Base-by-base conservation (phyloP, 2,329 filamentous ascomycete species). In the Aspergillus cejpii region DNA sequence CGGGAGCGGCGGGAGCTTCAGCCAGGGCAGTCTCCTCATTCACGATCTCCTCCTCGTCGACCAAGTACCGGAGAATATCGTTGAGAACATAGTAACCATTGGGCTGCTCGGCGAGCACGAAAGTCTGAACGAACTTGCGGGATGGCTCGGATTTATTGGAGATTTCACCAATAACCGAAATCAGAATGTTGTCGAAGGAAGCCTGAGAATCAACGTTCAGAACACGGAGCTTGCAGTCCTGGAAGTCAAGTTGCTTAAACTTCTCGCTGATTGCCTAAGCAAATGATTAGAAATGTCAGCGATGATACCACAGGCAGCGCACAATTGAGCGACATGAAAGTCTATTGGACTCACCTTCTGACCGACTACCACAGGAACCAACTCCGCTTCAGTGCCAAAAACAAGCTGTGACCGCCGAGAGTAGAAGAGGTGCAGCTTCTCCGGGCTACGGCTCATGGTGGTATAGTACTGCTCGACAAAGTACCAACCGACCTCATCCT, bases 381-480 rank as follows among this genome's bases (percentile, higher is more conserved):
- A 83, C 69, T 95, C 88, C 49, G 90, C 89, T 73, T 98, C 92
- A 39, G 83, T 80, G 43, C 92, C 92, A 57, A 85, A 92, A 50
- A 97, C 89, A 61, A 95, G 91, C 71, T 96, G 90, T 45, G 92
- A 97, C 55, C 83, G 84, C 73, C 95, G 95, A 73, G 87, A 85
- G 73, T 97, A 97, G 77, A 96, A 98, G 43, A 97, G 82, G 69
- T 82, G 91, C 60, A 98, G 85, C 72, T 92, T 94, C 65, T 95
- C 89, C 17, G 92, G 90, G 55, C 76, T 86, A 72, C 91, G 90
- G 81, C 90, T 96, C 64, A 98, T 74, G 51, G 89, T 98, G 58
- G 87, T 97, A 74, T 98, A 98, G 77, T 96, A 98, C 71, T 95
- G 89, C 79, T 97, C 90, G 47, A 98, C 92, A 59, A 98, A 98